Evolutionary conservation across 768 basidiomycete species (phyloP).

Genomic region (Phylloporus rhodoxanthus): DNA sequence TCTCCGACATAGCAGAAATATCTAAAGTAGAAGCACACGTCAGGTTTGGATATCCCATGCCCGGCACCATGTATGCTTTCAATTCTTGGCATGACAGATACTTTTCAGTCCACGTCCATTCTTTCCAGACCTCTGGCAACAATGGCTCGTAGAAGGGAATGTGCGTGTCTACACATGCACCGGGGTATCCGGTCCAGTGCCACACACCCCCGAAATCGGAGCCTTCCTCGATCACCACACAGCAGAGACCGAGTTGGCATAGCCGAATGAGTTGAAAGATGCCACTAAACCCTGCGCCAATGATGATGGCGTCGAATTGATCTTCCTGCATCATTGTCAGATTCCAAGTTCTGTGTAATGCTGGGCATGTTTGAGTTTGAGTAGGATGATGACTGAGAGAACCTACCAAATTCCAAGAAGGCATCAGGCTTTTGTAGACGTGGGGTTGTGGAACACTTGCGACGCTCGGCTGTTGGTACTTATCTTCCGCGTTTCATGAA

Average conservation of each 20-base stretch:
- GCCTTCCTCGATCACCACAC: conserved; percentile 8
- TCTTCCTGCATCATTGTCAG: conserved; percentile 1
- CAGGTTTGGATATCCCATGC: neutral
- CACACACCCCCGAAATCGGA: conserved; percentile 13
- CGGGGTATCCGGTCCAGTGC: conserved; percentile 15
- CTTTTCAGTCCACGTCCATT: conserved; percentile 14
- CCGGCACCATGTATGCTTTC: conserved; percentile 4
- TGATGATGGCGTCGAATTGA: conserved; percentile 9
- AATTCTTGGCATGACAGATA: conserved; percentile 5
- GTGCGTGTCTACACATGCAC: conserved; percentile 8
- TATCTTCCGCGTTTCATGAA: too few relatives aligned
- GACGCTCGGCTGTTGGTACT: too few relatives aligned
- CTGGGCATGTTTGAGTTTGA: too few relatives aligned
- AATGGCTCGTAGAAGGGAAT: conserved; percentile 9
- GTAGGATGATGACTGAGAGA: too few relatives aligned
- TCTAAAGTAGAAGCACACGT: neutral
- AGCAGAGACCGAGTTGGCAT: conserved; percentile 8
- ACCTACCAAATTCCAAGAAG: too few relatives aligned
- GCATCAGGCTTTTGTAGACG: too few relatives aligned
- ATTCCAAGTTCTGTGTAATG: too few relatives aligned
- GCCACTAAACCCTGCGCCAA: conserved; percentile 16
- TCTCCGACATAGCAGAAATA: conserved; percentile 9
- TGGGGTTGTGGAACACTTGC: too few relatives aligned
- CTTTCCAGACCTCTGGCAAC: conserved; percentile 10
- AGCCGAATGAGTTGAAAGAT: conserved; percentile 8